phyloP scores from a whole-genome alignment of 768 basidiomycete genomes.

The Agaricus subrufescens region DNA sequence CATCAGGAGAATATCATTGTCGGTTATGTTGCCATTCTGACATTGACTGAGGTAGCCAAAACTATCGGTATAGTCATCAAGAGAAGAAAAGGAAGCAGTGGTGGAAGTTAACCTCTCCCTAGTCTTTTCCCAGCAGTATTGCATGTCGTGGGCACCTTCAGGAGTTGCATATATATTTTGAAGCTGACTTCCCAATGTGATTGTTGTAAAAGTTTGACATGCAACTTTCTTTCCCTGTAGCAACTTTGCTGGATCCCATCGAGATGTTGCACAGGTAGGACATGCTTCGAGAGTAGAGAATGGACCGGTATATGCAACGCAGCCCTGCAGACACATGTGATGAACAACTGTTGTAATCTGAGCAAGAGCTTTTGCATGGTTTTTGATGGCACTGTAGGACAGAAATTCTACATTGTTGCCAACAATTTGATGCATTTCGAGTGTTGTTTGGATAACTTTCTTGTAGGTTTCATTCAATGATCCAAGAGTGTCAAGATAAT shows the following conservation, averaged over 20 bases:
- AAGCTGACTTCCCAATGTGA: constrained; percentile 37
- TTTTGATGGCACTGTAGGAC: constrained; percentile 20
- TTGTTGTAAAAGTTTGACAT: constrained; percentile 27
- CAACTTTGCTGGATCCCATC: constrained; percentile 17
- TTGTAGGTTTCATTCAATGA: neutral
- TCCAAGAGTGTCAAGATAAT: neutral
- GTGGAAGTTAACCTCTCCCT: neutral
- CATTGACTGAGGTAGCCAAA: constrained; percentile 19
- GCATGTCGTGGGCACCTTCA: neutral
- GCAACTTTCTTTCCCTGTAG: constrained; percentile 12
- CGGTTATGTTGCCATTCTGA: constrained; percentile 16
- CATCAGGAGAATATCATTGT: constrained; percentile 24
- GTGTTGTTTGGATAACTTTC: neutral
- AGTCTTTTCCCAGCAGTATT: neutral
- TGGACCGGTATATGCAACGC: constrained; percentile 25
- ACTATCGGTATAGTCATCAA: constrained; percentile 23
- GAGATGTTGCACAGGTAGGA: constrained; percentile 18
- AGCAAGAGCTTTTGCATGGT: constrained; percentile 20
- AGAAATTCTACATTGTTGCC: constrained; percentile 9
- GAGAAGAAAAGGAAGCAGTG: neutral
- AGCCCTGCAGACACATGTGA: constrained; percentile 40
- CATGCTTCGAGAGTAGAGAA: constrained; percentile 19
- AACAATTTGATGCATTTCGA: neutral
- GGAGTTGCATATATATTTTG: constrained; percentile 27
- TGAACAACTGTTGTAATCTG: constrained; percentile 27